Conservation (phyloP, 1,139 yeast genomes). For the Pichia sp. region DNA sequence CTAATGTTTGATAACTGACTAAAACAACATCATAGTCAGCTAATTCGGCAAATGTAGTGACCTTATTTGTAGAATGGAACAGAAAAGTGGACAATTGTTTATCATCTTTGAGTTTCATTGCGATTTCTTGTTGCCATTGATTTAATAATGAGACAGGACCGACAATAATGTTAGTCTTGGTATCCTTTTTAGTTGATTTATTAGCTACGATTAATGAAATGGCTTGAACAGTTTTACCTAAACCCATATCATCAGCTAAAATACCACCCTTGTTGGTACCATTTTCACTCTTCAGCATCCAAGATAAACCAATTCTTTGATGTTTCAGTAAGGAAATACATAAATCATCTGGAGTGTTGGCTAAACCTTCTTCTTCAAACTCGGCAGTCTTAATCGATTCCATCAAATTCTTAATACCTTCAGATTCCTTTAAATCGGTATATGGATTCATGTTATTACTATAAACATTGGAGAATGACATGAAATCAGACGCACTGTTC, state of each 20-base stretch:
- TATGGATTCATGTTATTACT: constrained; percentile 8
- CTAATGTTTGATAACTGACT: constrained; percentile 75
- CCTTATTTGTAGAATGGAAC: constrained; percentile 55
- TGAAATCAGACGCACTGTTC: background rate
- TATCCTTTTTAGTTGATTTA: constrained; percentile 34
- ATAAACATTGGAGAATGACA: constrained; percentile 14
- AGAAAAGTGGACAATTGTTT: constrained; percentile 50
- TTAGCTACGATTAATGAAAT: constrained; percentile 65
- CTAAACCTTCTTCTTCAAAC: constrained; percentile 46
- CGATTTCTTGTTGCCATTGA: constrained; percentile 84
- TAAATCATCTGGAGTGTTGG: constrained; percentile 69
- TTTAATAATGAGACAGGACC: constrained; percentile 82
- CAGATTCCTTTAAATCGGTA: constrained; percentile 32
- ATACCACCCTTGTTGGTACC: constrained; percentile 67
- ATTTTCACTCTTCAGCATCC: constrained; percentile 75
- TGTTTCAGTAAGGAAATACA: constrained; percentile 71
- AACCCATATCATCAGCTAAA: constrained; percentile 93
- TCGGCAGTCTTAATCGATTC: constrained; percentile 69
- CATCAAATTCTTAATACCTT: constrained; percentile 52
- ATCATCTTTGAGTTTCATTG: constrained; percentile 53
- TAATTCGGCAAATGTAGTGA: constrained; percentile 45
- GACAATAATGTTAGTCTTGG: constrained; percentile 67
- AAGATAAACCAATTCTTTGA: constrained; percentile 80
- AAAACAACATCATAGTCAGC: constrained; percentile 66
- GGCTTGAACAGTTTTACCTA: constrained; percentile 88